These are phyloP conservation scores for Viridothelium virens DNA, from an alignment of 495 filamentous ascomycete genomes.

Conservation along the genomic window DNA sequence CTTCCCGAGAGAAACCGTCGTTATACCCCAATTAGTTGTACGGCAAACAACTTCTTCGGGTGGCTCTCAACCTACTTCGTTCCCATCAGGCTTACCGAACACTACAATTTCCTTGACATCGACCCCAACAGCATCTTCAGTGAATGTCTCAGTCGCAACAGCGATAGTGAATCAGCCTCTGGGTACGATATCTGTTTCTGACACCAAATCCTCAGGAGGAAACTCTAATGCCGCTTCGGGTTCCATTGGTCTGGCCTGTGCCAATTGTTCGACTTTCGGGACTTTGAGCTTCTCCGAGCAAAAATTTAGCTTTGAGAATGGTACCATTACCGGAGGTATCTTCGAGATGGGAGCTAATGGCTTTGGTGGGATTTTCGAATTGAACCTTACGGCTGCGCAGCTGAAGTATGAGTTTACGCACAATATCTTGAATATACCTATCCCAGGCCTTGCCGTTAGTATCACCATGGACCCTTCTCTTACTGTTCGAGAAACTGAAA, in stretches of 20 bases:
- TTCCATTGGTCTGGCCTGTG: background rate
- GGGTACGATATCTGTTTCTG: background rate
- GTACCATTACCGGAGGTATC: background rate
- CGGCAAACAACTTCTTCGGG: background rate
- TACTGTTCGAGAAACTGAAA: background rate
- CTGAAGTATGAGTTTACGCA: background rate
- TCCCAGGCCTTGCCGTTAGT: background rate
- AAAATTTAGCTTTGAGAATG: background rate
- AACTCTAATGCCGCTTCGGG: background rate
- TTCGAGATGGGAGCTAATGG: slow-evolving; percentile 1
- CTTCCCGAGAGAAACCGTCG: background rate
- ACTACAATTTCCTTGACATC: background rate
- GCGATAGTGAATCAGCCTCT: background rate
- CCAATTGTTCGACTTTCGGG: slow-evolving; percentile 4
- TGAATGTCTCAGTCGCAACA: background rate
- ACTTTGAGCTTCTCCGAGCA: background rate
- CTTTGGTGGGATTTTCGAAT: slow-evolving; percentile 1
- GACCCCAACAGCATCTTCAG: background rate
- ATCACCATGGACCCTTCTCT: background rate
- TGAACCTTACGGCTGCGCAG: background rate
- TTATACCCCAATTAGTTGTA: background rate
- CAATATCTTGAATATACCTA: background rate
- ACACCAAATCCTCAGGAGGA: background rate
- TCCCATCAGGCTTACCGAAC: background rate
- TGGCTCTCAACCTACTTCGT: background rate